Evolutionary conservation across 495 filamentous ascomycete genomes (phyloP).

Genomic region (Viridothelium virens): DNA sequence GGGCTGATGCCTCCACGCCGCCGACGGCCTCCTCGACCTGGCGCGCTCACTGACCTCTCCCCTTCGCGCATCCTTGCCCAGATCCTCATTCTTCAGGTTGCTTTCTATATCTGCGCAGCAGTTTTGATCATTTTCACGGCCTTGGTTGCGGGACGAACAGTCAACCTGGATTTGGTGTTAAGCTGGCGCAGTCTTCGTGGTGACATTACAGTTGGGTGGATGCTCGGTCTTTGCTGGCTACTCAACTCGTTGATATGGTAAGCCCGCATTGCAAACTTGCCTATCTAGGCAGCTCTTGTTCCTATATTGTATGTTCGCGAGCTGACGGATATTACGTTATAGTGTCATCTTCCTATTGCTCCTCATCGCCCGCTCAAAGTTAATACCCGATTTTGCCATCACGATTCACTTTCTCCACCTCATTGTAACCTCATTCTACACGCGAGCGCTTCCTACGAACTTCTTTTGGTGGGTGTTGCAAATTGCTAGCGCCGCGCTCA

Average conservation of each 20-base stretch:
- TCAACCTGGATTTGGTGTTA: constrained; percentile 64
- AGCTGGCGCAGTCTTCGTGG: constrained; percentile 76
- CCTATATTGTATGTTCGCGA: constrained; percentile 19
- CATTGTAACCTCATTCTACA: constrained; percentile 67
- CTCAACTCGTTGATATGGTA: constrained; percentile 70
- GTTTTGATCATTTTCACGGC: constrained; percentile 81
- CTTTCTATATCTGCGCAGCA: constrained; percentile 71
- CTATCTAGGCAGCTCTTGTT: neutral
- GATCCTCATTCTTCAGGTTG: constrained; percentile 74
- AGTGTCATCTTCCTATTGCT: constrained; percentile 72
- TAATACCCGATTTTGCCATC: constrained; percentile 87
- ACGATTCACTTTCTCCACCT: constrained; percentile 84
- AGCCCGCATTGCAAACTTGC: constrained; percentile 19
- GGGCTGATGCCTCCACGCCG: constrained; percentile 45
- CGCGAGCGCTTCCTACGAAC: constrained; percentile 62
- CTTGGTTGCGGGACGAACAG: constrained; percentile 67
- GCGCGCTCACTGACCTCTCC: constrained; percentile 71
- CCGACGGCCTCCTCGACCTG: constrained; percentile 67
- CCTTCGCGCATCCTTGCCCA: constrained; percentile 80
- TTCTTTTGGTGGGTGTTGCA: constrained; percentile 86
- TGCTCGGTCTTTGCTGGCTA: constrained; percentile 79
- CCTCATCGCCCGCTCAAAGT: constrained; percentile 77
- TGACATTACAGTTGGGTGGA: constrained; percentile 90
- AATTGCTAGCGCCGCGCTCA: constrained; percentile 55
- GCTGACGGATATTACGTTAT: constrained; percentile 21